Evolutionary conservation across 2,329 filamentous ascomycete genomes (phyloP).

Genomic region (Claviceps quebecensis): DNA sequence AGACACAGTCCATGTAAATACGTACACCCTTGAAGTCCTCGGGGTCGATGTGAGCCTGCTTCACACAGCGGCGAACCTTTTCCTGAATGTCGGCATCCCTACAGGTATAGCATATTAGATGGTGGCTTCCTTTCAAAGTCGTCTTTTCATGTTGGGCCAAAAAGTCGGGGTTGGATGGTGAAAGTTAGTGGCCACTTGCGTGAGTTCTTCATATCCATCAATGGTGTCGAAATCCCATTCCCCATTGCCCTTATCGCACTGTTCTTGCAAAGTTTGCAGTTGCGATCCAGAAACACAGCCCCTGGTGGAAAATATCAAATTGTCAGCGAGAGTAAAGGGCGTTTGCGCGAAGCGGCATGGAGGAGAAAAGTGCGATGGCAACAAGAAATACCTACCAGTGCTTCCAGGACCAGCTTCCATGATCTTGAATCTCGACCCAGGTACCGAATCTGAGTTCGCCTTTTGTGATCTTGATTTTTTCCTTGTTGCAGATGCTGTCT

Average conservation of each 20-base stretch:
- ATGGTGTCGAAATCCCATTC: slow-evolving; percentile 50
- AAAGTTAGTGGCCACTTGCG: slow-evolving; percentile 20
- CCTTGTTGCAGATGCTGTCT: slow-evolving; percentile 58
- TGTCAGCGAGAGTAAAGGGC: neutral
- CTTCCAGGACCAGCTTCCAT: slow-evolving; percentile 60
- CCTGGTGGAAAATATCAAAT: slow-evolving; percentile 34
- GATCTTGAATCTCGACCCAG: slow-evolving; percentile 49
- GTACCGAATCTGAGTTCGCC: slow-evolving; percentile 65
- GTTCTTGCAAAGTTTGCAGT: slow-evolving; percentile 49
- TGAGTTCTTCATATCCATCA: slow-evolving; percentile 69
- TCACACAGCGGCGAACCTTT: slow-evolving; percentile 59
- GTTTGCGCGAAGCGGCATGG: neutral
- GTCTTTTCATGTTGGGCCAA: neutral
- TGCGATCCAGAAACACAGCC: slow-evolving; percentile 74
- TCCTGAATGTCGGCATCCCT: slow-evolving; percentile 48
- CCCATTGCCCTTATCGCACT: slow-evolving; percentile 31
- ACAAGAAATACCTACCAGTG: slow-evolving; percentile 55
- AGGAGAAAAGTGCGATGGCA: neutral
- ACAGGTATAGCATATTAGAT: slow-evolving; percentile 11
- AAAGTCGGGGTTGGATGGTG: neutral
- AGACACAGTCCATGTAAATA: slow-evolving; percentile 8
- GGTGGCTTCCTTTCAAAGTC: neutral
- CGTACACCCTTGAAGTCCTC: slow-evolving; percentile 83
- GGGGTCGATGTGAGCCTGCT: slow-evolving; percentile 66
- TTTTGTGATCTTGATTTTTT: slow-evolving; percentile 57